Evolutionary conservation across 495 filamentous ascomycete genomes (phyloP).

Genomic region (Usnea hakonensis): DNA sequence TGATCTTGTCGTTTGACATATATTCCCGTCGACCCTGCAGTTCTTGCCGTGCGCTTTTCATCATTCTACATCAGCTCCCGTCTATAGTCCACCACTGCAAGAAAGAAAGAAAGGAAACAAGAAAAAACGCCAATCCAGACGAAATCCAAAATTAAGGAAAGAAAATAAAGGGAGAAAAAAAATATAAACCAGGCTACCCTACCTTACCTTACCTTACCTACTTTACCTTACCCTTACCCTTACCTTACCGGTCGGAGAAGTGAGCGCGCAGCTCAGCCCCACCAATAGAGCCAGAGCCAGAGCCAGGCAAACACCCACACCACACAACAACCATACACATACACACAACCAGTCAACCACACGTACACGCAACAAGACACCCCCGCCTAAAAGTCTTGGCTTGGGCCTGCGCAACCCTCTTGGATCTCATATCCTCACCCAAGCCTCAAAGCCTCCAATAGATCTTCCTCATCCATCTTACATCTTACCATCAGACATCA

Average conservation of each 20-base stretch:
- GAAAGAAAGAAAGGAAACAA: too few species aligned
- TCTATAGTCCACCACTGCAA: too few species aligned
- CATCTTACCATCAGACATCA: neutral
- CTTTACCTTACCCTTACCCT: constrained; percentile 1
- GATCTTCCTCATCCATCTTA: neutral
- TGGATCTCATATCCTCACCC: too few species aligned
- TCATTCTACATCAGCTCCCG: constrained; percentile 18
- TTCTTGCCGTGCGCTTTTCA: constrained; percentile 19
- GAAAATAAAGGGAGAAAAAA: neutral
- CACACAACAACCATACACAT: too few species aligned
- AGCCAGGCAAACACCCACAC: too few species aligned
- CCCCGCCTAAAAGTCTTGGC: constrained; percentile 10
- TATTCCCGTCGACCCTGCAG: constrained; percentile 20
- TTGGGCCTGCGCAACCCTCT: neutral
- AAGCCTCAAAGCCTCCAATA: too few species aligned
- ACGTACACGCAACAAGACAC: too few species aligned
- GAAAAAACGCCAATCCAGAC: too few species aligned
- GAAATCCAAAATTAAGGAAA: too few species aligned
- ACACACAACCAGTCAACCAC: too few species aligned
- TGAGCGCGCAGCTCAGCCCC: neutral
- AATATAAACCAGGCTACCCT: neutral
- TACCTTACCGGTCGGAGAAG: neutral
- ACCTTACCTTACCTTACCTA: too few species aligned
- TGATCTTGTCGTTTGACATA: constrained; percentile 18
- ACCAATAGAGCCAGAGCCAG: neutral